Evolutionary conservation across 2,329 filamentous ascomycete species (phyloP), one percentile per base, ranked within the genome.

Genomic region (Colletotrichum sp.): DNA sequence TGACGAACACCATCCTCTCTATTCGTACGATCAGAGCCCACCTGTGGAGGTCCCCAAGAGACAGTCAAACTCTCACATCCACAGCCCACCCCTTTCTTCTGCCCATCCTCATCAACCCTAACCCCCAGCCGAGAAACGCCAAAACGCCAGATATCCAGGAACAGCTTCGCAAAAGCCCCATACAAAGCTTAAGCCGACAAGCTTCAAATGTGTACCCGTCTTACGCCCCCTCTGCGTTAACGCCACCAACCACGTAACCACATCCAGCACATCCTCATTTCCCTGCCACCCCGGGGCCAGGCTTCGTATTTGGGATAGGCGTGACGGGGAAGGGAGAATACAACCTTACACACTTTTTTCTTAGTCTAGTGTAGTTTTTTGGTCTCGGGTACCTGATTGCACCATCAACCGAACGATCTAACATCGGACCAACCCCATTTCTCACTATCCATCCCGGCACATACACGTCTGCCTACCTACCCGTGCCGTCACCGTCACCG

Each of bases 21-120:
- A 52, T 52, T 52, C 43, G 43, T 52, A 21, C n/a, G 43, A 52
- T 13, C 6, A 21, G 43, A 52, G 43, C 12, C 43, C n/a, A 52
- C 10, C 43, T 21, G n/a, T 52, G 43, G 43, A 21, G 3, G n/a
- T 21, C n/a, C 9, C 38, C 43, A 5, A 21, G 13, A 8, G 43
- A 52, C n/a, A 52, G n/a, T n/a, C n/a, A 52, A 21, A 21, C 43
- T 48, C 43, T 52, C 0, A 21, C 43, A 52, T 52, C 3, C 43
- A 52, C 43, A 52, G 10, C 0, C n/a, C 10, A 52, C 24, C n/a
- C 30, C 16, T 59, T 59, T 28, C 30, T 59, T 59, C 30, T 18
- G 26, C 24, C 30, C 26, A 43, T 64, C 61, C 24, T 64, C 32
- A 9, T 26, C 32, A 64, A 64, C 61, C 61, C 61, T 64, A 64